phyloP scores from a whole-genome alignment of 805 yeast species.

The Starmerella khaoyaiensis region DNA sequence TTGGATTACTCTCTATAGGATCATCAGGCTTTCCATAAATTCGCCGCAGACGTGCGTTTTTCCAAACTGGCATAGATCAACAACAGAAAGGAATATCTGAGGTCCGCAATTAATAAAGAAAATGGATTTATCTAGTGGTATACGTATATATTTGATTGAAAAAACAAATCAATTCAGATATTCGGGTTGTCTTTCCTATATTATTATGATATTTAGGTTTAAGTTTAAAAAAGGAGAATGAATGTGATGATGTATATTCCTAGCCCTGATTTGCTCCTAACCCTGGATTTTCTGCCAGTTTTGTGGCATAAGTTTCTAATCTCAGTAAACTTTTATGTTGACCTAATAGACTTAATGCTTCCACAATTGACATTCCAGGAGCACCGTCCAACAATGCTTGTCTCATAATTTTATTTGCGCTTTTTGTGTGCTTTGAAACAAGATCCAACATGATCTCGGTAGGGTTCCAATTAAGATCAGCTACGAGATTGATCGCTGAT shows the following conservation, averaged over 20 bases:
- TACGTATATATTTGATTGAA: no score
- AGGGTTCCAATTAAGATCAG: slow-evolving; percentile 3
- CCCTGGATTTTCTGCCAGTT: background rate
- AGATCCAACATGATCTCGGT: slow-evolving; percentile 1
- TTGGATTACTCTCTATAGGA: slow-evolving; percentile 8
- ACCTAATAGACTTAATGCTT: slow-evolving; percentile 42
- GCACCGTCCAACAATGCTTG: slow-evolving; percentile 56
- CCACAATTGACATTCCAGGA: slow-evolving; percentile 57
- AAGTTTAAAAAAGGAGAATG: no score
- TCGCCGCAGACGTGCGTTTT: slow-evolving; percentile 16
- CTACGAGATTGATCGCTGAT: background rate
- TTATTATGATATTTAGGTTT: no score
- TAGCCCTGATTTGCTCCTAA: no score
- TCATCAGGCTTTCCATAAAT: slow-evolving; percentile 19
- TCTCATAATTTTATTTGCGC: slow-evolving; percentile 45
- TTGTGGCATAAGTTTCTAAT: background rate
- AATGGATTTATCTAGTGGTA: no score
- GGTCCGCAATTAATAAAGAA: no score
- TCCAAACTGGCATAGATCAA: slow-evolving; percentile 17
- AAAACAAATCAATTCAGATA: no score
- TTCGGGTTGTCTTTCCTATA: no score
- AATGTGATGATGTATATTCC: no score
- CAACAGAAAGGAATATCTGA: no score
- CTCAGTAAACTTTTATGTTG: slow-evolving; percentile 19
- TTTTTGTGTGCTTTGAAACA: slow-evolving; percentile 12